Percentiles rank a stretch among this genome's conserved stretches.
Evolutionary conservation across 768 basidiomycete species (phyloP).

Genomic region (Lyophyllum atratum): DNA sequence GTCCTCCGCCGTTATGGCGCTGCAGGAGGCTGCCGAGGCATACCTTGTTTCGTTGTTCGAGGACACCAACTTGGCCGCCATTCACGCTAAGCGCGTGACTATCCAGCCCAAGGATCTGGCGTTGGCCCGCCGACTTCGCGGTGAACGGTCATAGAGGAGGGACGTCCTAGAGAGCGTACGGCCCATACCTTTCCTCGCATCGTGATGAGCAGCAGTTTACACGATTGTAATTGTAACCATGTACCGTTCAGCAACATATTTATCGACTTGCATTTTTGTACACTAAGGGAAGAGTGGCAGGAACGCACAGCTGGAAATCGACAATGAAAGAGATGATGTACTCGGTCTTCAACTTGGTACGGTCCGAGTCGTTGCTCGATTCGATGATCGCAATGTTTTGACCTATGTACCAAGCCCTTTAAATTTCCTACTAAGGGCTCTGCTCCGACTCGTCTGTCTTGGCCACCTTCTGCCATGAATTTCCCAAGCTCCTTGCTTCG

Average conservation of each 20-base stretch:
- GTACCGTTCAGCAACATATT: constrained; percentile 8
- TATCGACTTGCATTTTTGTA: neutral
- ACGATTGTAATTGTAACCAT: constrained; percentile 6
- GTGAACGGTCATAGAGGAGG: constrained; percentile 32
- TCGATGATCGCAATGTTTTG: constrained; percentile 14
- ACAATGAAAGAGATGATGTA: neutral
- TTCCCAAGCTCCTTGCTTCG: constrained; percentile 15
- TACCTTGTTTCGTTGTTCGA: constrained; percentile 77
- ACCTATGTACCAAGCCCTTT: constrained; percentile 9
- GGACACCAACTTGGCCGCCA: constrained; percentile 66
- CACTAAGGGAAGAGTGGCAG: too few species aligned
- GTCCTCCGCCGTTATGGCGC: constrained; percentile 67
- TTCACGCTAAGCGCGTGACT: constrained; percentile 60
- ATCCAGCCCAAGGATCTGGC: constrained; percentile 69
- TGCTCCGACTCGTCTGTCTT: neutral
- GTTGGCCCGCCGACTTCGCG: constrained; percentile 40
- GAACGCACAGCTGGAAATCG: too few species aligned
- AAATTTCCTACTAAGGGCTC: neutral
- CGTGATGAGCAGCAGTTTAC: neutral
- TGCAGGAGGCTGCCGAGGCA: constrained; percentile 68
- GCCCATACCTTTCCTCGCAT: neutral
- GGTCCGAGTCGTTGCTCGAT: neutral
- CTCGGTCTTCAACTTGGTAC: too few species aligned
- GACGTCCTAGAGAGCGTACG: neutral
- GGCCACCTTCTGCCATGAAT: constrained; percentile 17